Evolutionary conservation across 768 basidiomycete species (phyloP).

Genomic region (Leccinum pellstonianum): DNA sequence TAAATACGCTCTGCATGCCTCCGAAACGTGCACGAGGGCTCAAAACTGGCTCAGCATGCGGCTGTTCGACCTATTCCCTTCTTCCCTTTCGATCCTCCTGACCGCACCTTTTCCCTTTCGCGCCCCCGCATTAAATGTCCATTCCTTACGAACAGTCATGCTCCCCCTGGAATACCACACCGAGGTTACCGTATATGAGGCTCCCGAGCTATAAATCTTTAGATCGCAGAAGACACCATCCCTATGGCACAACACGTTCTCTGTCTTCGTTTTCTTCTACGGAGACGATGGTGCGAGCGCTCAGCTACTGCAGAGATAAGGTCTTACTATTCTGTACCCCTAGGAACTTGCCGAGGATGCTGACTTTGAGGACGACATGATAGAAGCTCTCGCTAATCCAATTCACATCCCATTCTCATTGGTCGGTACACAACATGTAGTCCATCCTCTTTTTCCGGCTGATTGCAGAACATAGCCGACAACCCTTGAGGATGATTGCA

Average conservation of each 20-base stretch:
- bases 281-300: constrained; percentile 13
- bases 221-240: constrained; percentile 20
- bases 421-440: constrained; percentile 9
- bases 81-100: constrained; percentile 1
- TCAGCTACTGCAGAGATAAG: neutral
- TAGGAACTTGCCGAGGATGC: constrained; percentile 17
- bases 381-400: neutral
- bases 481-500: constrained; percentile 21
- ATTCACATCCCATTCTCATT: constrained; percentile 11
- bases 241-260: constrained; percentile 14
- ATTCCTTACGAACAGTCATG: constrained; percentile 20
- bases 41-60: constrained; percentile 15
- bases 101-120: neutral
- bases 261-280: neutral
- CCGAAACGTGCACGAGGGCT: constrained; percentile 23
- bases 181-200: constrained; percentile 16
- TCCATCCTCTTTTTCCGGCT: constrained; percentile 1
- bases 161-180: constrained; percentile 9
- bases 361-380: constrained; percentile 7
- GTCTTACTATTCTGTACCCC: constrained; percentile 6
- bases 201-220: constrained; percentile 24
- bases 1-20: constrained; percentile 23
- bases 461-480: constrained; percentile 8
- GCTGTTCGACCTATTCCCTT: constrained; percentile 3
- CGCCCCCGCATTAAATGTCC: constrained; percentile 12